Evolutionary conservation across 352 stramenopile genomes (phyloP).

Genomic region (Phytophthora vignae): DNA sequence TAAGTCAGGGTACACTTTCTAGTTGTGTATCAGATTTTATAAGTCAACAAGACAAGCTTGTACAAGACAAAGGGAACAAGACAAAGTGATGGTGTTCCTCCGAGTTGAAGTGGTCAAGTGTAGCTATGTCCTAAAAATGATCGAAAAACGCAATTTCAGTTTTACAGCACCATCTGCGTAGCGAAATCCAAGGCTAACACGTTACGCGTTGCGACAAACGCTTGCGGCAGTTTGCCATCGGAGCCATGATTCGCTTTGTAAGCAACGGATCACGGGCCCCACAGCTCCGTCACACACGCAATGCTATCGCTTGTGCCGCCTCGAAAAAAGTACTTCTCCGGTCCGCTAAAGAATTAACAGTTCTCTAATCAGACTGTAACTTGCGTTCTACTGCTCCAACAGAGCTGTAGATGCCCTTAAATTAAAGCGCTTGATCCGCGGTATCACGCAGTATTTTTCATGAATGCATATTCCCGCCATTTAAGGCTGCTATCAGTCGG

Average conservation of each 20-base stretch:
- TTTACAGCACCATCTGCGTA: conserved; percentile 10
- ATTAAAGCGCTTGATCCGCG: no score
- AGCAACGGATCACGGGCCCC: not conserved
- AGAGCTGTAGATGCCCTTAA: no score
- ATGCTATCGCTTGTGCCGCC: not conserved
- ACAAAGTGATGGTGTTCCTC: not conserved
- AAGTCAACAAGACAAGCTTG: not conserved
- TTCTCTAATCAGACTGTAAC: no score
- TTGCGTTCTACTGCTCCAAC: no score
- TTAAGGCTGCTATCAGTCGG: no score
- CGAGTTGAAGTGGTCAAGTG: conserved; percentile 14
- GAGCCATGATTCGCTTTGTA: not conserved
- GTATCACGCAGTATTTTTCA: no score
- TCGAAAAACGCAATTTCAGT: conserved; percentile 3
- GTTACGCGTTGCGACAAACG: conserved; percentile 7
- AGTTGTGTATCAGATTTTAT: conserved; percentile 15
- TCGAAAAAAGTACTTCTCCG: no score
- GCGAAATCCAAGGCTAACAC: conserved; percentile 5
- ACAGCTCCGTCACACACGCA: no score
- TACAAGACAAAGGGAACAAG: no score
- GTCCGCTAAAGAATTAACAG: no score
- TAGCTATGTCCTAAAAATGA: conserved; percentile 15
- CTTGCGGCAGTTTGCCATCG: not conserved
- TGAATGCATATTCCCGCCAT: no score
- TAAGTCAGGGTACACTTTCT: not conserved